These are phyloP conservation scores for Neurospora africana DNA, from an alignment of 495 filamentous ascomycete genomes.

Conservation along the genomic window DNA sequence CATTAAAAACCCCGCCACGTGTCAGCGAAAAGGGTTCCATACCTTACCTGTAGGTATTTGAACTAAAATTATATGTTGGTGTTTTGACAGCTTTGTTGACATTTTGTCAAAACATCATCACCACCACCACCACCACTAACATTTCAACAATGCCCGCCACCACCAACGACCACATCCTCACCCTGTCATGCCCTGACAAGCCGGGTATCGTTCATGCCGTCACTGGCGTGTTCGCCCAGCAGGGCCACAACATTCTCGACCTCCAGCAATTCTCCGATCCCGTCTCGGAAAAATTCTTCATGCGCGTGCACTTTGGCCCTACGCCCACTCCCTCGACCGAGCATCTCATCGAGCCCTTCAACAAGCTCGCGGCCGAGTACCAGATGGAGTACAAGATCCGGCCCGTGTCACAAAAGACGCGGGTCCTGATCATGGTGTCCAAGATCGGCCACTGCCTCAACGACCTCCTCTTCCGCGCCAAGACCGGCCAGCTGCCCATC, in stretches of 20 bases:
- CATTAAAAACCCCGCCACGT: background rate
- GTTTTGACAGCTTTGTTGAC: background rate
- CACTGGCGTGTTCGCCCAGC: constrained; percentile 54
- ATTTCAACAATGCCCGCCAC: constrained; percentile 17
- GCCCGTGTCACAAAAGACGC: constrained; percentile 49
- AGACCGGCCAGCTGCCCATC: constrained; percentile 52
- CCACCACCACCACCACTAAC: background rate
- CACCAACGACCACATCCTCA: constrained; percentile 54
- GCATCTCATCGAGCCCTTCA: constrained; percentile 41
- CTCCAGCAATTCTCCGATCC: constrained; percentile 64
- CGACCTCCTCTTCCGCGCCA: constrained; percentile 64
- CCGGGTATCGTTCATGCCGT: constrained; percentile 69
- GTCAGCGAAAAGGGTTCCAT: background rate
- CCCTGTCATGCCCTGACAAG: constrained; percentile 63
- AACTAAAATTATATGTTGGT: background rate
- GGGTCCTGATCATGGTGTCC: constrained; percentile 69
- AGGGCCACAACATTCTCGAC: constrained; percentile 63
- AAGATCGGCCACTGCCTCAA: constrained; percentile 76
- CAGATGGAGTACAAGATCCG: constrained; percentile 53
- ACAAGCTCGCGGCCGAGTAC: constrained; percentile 44
- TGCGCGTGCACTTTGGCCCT: constrained; percentile 62
- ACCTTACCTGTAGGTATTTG: background rate
- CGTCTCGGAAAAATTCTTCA: constrained; percentile 59
- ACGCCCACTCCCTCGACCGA: constrained; percentile 27
- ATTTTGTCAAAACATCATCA: background rate